Conservation (phyloP, 2,329 filamentous ascomycete species). For the Penicillium sumatraense region DNA sequence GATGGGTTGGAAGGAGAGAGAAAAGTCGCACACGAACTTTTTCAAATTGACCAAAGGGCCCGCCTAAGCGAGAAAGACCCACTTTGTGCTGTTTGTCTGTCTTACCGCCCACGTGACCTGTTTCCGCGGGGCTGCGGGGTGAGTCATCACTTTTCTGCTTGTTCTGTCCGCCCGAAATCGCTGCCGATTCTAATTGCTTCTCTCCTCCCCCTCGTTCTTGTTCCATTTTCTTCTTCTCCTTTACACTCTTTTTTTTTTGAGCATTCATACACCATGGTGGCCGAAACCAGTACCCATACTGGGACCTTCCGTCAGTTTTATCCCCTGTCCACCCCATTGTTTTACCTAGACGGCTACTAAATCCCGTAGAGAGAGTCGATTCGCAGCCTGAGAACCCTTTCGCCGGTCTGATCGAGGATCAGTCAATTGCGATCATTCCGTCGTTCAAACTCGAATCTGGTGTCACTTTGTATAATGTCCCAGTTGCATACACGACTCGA, state of each 20-base stretch:
- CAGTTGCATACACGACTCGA: conserved; percentile 67
- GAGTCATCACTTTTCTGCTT: conserved; percentile 11
- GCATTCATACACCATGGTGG: conserved; percentile 27
- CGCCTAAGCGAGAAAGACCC: not conserved
- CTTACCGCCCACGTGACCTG: not conserved
- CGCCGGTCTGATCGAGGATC: conserved; percentile 81
- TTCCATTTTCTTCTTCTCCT: not conserved
- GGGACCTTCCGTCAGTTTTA: conserved; percentile 45
- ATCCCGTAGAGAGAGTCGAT: conserved; percentile 59
- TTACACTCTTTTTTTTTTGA: not conserved
- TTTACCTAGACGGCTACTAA: conserved; percentile 51
- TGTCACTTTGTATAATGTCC: conserved; percentile 76
- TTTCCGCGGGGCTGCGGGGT: not conserved
- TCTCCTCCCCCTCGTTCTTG: not conserved
- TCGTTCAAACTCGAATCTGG: conserved; percentile 93
- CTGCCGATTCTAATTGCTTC: no score
- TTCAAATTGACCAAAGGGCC: not conserved
- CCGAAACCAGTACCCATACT: conserved; percentile 25
- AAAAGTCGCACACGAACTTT: not conserved
- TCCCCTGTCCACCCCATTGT: conserved; percentile 12
- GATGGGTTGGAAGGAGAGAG: not conserved
- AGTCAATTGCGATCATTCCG: conserved; percentile 83
- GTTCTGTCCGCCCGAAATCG: conserved; percentile 1
- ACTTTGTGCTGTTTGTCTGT: not conserved
- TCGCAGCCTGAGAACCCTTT: conserved; percentile 91